Base-by-base conservation (phyloP, 2,329 filamentous ascomycete species). In the Phialophora macrospora region DNA sequence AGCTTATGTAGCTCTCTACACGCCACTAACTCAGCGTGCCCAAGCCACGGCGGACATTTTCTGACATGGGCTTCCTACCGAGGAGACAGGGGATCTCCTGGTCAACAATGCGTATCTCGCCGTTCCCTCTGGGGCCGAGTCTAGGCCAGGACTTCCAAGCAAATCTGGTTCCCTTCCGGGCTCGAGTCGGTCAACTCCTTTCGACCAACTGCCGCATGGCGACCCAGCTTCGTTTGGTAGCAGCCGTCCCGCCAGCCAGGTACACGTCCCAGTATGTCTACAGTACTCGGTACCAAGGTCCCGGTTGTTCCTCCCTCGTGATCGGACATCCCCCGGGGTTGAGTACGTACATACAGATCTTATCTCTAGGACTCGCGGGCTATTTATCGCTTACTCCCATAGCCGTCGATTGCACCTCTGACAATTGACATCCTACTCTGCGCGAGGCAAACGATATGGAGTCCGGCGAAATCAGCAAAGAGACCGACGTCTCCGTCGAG, bases 401-500 rank as follows among this genome's bases (percentile, higher is more conserved):
- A 5, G 38, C 7, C 3, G 17, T 24, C 24, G 24, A 24, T 24
- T 24, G 24, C 17, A 44, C 2, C n/a, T 8, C n/a, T n/a, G 6
- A 44, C 38, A 7, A 8, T 44, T n/a, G 38, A 20, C 38, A n/a
- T 41, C 6, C 38, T n/a, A 17, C 5, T 44, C 38, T 44, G 38
- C 17, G 38, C 17, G 38, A 20, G 14, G 38, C 14, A 8, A n/a
- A 2, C 17, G n/a, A 17, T 14, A 55, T 55, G 52, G 52, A 34
- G 6, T 34, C 52, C 8, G 28, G 24, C 24, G 52, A 55, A 17
- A 66, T 66, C 46, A 58, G 46, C 22, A 66, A 59, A 49, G 60
- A 60, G 38, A 62, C 62, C n/a, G 49, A 64, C 26, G 56, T 57
- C 59, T 67, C 65, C 3, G 61, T 59, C 30, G 62, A 64, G 17